Conservation (phyloP, 495 filamentous ascomycete species). For the Coniosporium apollinis region DNA sequence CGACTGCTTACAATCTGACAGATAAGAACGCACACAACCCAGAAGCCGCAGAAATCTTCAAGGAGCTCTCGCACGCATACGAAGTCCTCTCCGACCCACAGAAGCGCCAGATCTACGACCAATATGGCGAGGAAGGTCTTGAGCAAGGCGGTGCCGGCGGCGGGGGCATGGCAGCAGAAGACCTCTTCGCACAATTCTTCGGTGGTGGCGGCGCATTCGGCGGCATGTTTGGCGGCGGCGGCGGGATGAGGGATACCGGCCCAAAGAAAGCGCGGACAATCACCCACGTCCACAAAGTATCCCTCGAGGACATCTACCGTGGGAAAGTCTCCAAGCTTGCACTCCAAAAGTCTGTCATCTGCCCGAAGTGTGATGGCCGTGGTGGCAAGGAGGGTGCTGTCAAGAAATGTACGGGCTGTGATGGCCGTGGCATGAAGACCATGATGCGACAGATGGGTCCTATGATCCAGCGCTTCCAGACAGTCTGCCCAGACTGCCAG, state of each 20-base stretch:
- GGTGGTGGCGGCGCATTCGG: constrained; percentile 53
- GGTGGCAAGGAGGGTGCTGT: constrained; percentile 96
- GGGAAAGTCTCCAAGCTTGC: constrained; percentile 97
- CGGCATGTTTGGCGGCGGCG: constrained; percentile 35
- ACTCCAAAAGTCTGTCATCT: constrained; percentile 94
- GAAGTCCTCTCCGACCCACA: constrained; percentile 83
- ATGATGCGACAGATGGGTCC: constrained; percentile 99
- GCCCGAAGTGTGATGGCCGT: constrained; percentile 82
- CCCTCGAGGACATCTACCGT: constrained; percentile 92
- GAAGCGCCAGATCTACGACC: constrained; percentile 84
- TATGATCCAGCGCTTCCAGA: constrained; percentile 99
- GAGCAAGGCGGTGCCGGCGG: constrained; percentile 66
- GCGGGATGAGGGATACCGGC: constrained; percentile 62
- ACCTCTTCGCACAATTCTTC: constrained; percentile 97
- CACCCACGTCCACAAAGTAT: constrained; percentile 94
- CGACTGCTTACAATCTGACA: constrained; percentile 20
- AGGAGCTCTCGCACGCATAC: constrained; percentile 88
- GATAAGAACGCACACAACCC: constrained; percentile 96
- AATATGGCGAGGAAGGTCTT: constrained; percentile 91
- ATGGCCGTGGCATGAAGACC: constrained; percentile 93
- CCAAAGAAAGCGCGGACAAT: constrained; percentile 93
- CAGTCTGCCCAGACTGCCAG: constrained; percentile 93
- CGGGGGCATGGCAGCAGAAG: constrained; percentile 88
- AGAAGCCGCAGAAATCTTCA: constrained; percentile 91
- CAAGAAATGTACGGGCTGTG: constrained; percentile 75